Evolutionary conservation across 2,329 filamentous ascomycete genomes (phyloP).

Genomic region (Alternaria dauci): DNA sequence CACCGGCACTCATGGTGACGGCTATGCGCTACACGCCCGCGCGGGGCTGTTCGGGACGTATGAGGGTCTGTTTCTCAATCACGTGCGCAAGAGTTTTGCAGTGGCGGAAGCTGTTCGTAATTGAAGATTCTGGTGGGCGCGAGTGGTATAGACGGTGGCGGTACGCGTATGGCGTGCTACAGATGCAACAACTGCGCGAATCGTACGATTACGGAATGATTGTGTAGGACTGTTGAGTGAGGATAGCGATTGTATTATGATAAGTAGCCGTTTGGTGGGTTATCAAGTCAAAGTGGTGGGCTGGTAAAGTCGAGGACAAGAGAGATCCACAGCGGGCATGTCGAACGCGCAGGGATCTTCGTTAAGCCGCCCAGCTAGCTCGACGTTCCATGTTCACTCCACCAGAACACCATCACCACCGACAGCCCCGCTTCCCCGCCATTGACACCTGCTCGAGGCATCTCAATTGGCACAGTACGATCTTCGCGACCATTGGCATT

Average conservation of each 20-base stretch:
- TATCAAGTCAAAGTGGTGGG: conserved; percentile 7
- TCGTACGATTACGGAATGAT: neutral
- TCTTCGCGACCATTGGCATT: neutral
- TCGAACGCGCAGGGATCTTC: conserved; percentile 21
- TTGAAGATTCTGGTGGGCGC: conserved; percentile 11
- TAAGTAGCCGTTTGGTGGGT: neutral
- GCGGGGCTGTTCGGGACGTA: conserved; percentile 4
- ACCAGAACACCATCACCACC: conserved; percentile 40
- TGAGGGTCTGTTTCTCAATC: neutral
- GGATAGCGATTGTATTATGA: conserved; percentile 1
- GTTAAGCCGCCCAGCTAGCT: conserved; percentile 16
- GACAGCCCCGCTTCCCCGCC: conserved; percentile 25
- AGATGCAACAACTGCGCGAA: neutral
- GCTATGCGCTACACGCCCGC: conserved; percentile 27
- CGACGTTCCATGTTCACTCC: conserved; percentile 20
- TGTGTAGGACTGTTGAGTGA: neutral
- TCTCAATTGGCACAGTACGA: conserved; percentile 44
- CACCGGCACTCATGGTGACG: conserved; percentile 56
- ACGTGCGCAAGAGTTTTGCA: conserved; percentile 1
- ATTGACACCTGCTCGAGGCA: conserved; percentile 30
- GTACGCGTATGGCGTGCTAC: conserved; percentile 11
- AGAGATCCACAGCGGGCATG: conserved; percentile 16
- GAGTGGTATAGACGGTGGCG: conserved; percentile 15
- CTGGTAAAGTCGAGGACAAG: conserved; percentile 14
- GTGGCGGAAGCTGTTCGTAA: conserved; percentile 2